Conservation (phyloP, 2,329 filamentous ascomycete genomes). For the Drechslera avenae region DNA sequence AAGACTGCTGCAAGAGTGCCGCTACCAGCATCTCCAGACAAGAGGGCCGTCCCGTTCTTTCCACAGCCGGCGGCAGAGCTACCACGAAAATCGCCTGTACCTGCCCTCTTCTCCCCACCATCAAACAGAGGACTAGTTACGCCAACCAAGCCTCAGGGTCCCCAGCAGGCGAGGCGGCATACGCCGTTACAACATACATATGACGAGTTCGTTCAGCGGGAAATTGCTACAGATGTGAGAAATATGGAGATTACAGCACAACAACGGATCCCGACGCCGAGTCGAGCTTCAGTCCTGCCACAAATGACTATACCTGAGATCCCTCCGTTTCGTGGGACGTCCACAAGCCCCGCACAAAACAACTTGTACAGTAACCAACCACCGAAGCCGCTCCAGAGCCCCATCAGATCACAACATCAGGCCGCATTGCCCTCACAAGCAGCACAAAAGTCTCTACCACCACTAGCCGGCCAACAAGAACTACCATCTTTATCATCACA, state of each 20-base stretch:
- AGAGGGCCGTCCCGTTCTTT: constrained; percentile 42
- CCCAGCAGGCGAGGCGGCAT: constrained; percentile 40
- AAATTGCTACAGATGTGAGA: constrained; percentile 49
- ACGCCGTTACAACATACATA: constrained; percentile 45
- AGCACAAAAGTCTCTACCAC: constrained; percentile 26
- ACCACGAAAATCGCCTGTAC: constrained; percentile 39
- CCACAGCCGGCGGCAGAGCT: constrained; percentile 35
- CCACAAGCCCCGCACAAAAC: constrained; percentile 19
- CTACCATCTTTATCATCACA: constrained; percentile 34
- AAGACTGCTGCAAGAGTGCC: constrained; percentile 52
- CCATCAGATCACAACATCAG: constrained; percentile 22
- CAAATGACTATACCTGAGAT: constrained; percentile 43
- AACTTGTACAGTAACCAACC: constrained; percentile 19
- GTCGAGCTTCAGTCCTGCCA: constrained; percentile 40
- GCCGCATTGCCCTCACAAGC: constrained; percentile 14
- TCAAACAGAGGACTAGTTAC: constrained; percentile 36
- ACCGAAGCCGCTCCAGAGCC: constrained; percentile 28
- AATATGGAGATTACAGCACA: constrained; percentile 48
- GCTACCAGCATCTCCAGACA: constrained; percentile 54
- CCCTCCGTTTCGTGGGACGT: constrained; percentile 39
- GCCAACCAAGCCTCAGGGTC: constrained; percentile 40
- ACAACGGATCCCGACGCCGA: constrained; percentile 39
- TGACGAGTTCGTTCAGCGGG: constrained; percentile 56
- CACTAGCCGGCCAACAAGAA: constrained; percentile 29
- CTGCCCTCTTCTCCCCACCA: constrained; percentile 40